Evolutionary conservation across 2,329 filamentous ascomycete genomes (phyloP), one percentile per base, ranked within the genome.

Genomic region (Graphilbum ipis-grandicollis): DNA sequence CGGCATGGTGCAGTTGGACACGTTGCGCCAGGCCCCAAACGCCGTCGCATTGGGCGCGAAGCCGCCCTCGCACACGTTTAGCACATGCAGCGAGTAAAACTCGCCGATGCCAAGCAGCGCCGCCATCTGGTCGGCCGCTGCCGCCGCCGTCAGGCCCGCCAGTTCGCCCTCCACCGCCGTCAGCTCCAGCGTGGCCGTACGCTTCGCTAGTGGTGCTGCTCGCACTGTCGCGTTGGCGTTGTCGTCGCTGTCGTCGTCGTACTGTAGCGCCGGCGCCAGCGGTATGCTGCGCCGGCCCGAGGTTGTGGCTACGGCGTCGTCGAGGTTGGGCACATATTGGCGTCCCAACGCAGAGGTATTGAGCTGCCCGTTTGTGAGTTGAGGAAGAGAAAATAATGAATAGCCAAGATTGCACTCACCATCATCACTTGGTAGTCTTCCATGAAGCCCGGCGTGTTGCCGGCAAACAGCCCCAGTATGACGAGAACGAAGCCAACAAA

Each of bases 321-420:
- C 9, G 7, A 33, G 42, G 1, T 45, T 47, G 10, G 51, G 47
- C 22, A 61, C 43, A 15, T 59, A 49, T 35, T 57, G 52, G 31
- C 56, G 52, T 21, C 57, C 59, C 25, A 62, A 53, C 13, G 48
- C 46, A 15, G 58, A 58, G 39, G 57, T 57, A 48, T 62, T 60
- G 41, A 62, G 51, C 57, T 60, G 22, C 7, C 4, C 6, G 21
- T 34, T 14, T n/a, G 2, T 9, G 32, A 18, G 14, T 29, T 5
- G 28, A 29, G 28, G 28, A n/a, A 29, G 9, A 29, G n/a, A n/a
- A n/a, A n/a, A n/a, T n/a, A n/a, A n/a, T n/a, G n/a, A n/a, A n/a
- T n/a, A n/a, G 14, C 26, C 5, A 12, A 28, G 14, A 2, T n/a
- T 9, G 6, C 17, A 48, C 55, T 36, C 45, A 58, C 56, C 33